Evolutionary conservation across 257 asterid species (phyloP), one percentile per base, ranked within the genome.

Genomic region (Craterostigma plantagineum): DNA sequence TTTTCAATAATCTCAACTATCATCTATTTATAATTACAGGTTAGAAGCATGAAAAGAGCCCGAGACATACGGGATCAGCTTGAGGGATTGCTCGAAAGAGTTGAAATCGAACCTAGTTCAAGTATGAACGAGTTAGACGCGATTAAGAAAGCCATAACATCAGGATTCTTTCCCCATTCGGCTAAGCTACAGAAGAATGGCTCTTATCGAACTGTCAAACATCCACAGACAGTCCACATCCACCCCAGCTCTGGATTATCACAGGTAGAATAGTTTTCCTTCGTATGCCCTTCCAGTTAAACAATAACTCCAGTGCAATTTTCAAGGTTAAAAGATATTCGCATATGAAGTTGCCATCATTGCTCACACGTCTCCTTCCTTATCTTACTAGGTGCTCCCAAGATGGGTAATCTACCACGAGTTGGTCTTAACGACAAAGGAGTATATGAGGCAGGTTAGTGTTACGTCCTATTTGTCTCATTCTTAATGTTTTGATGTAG

Each of bases 201-300:
- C 58, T 62, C 87, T 18, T 81, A 86, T 50, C 71, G 77, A 65
- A 86, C 93, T 27, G 76, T 86, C 48, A 86, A 78, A 63, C 79
- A 70, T 59, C 84, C 92, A 1, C 94, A 81, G 60, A 86, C 87
- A 8, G 94, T 77, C 54, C 75, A 86, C 56, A 68, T 81, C 44
- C 94, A 86, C 56, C 97, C 93, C 3, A 78, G 94, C 67, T 86
- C 96, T 35, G 92, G 92, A 57, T 73, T 81, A 62, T 69, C 94
- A 34, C 81, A 77, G 92, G 91, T 71, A 49, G 2, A 44, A 16
- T 33, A 14, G n/a, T n/a, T 33, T 23, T 34, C 17, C 41, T 11
- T 46, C 44, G 33, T 40, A 2, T 23, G 30, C 30, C 30, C 30
- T 23, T 2, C 8, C 14, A 13, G 14, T 13, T 4, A 37, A n/a